phyloP scores from a whole-genome alignment of 2,329 filamentous ascomycete species.

The Sarocladium kiliense region DNA sequence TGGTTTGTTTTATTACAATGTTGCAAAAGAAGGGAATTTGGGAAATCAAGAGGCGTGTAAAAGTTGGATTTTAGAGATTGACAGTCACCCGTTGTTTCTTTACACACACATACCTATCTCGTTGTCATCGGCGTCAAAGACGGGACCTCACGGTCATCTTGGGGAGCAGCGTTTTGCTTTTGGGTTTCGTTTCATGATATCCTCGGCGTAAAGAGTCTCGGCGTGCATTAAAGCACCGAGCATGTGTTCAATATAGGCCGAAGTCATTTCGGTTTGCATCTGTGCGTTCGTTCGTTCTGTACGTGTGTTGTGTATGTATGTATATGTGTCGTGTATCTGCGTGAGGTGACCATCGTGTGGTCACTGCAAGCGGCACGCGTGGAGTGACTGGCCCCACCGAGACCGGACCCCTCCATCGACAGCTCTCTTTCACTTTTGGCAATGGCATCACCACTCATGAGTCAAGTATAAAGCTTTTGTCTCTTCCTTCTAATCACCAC shows the following conservation, averaged over 20 bases:
- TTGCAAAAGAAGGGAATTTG: not conserved
- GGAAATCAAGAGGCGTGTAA: slow-evolving; percentile 6
- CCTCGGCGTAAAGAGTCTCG: not conserved
- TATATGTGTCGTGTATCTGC: slow-evolving; percentile 4
- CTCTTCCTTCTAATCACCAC: not conserved
- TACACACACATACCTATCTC: not conserved
- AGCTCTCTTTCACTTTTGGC: not conserved
- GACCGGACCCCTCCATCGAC: not conserved
- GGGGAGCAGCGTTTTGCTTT: not conserved
- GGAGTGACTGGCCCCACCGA: not conserved
- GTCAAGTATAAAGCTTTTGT: not conserved
- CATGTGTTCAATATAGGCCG: slow-evolving; percentile 10
- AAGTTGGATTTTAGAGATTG: slow-evolving; percentile 7
- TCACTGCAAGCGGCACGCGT: not conserved
- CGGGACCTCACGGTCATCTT: slow-evolving; percentile 8
- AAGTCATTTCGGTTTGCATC: slow-evolving; percentile 10
- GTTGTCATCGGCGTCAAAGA: not conserved
- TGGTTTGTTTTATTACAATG: not conserved
- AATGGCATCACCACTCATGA: slow-evolving; percentile 7
- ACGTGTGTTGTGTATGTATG: slow-evolving; percentile 11
- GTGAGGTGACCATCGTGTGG: not conserved
- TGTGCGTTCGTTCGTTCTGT: slow-evolving; percentile 14
- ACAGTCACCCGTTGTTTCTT: slow-evolving; percentile 12
- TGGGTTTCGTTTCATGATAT: not conserved
- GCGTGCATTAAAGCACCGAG: slow-evolving; percentile 5